These are phyloP conservation scores for Rhinocladiella similis DNA, from an alignment of 2,329 filamentous ascomycete genomes.

Conservation along the genomic window DNA sequence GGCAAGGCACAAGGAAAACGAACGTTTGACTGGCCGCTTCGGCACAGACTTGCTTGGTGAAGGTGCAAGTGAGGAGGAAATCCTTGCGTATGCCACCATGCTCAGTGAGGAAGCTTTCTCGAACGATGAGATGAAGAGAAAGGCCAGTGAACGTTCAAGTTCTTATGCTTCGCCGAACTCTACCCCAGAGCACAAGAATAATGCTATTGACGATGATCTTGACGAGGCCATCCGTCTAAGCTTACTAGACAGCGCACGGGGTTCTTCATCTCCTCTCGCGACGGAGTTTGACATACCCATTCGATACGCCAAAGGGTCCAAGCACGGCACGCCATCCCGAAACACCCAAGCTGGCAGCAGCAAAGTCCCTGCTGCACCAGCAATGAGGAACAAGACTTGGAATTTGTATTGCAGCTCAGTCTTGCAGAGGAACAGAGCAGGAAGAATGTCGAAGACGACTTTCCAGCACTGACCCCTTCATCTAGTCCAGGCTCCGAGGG, in stretches of 20 bases:
- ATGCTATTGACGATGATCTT: conserved; percentile 56
- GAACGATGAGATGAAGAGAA: conserved; percentile 49
- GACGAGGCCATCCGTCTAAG: conserved; percentile 63
- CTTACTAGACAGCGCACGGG: conserved; percentile 38
- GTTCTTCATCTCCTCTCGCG: conserved; percentile 17
- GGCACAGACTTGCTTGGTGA: conserved; percentile 71
- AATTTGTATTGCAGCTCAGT: conserved; percentile 63
- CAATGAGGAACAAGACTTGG: conserved; percentile 57
- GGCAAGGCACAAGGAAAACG: conserved; percentile 65
- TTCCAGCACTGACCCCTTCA: conserved; percentile 32
- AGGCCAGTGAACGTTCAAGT: conserved; percentile 43
- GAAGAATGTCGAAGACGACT: conserved; percentile 32
- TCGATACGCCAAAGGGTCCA: conserved; percentile 36
- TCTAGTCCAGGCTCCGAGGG: conserved; percentile 25
- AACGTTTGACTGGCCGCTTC: conserved; percentile 74
- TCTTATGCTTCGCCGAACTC: conserved; percentile 25
- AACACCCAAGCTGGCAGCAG: conserved; percentile 35
- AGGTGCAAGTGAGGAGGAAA: conserved; percentile 60
- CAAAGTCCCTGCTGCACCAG: conserved; percentile 35
- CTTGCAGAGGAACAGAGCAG: conserved; percentile 59
- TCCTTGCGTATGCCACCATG: conserved; percentile 63
- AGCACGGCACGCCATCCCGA: conserved; percentile 24
- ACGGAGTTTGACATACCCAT: conserved; percentile 35
- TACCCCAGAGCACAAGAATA: neutral
- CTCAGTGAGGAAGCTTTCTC: conserved; percentile 60